A percentile compares a stretch with the other conserved stretches of the same genome.
Conservation (phyloP, 2,329 filamentous ascomycete genomes). For the Sarocladiaceae sp. region DNA sequence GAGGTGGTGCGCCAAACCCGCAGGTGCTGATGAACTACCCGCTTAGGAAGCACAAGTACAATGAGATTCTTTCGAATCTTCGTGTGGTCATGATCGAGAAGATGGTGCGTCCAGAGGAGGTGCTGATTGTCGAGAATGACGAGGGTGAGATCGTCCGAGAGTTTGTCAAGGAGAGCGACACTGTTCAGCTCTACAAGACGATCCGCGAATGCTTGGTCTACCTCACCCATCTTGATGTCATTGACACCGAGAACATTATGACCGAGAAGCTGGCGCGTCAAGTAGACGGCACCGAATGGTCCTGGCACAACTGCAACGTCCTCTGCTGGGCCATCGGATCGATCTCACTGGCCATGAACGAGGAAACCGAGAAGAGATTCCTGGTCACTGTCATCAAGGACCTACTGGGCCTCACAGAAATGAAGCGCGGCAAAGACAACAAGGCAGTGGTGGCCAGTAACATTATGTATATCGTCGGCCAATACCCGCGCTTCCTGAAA, state of each 20-base stretch:
- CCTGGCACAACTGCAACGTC: conserved; percentile 99
- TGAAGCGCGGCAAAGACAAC: conserved; percentile 99
- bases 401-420: conserved; percentile 89
- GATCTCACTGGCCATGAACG: conserved; percentile 98
- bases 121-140: conserved; percentile 98
- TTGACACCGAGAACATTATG: conserved; percentile 98
- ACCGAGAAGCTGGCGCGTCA: conserved; percentile 94
- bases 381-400: conserved; percentile 98
- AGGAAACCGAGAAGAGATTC: conserved; percentile 98
- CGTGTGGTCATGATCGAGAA: conserved; percentile 99
- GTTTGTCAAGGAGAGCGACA: conserved; percentile 98
- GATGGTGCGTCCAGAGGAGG: conserved; percentile 98
- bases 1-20: conserved; percentile 80
- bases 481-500: conserved; percentile 96
- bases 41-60: conserved; percentile 96
- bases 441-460: conserved; percentile 98
- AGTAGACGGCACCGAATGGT: conserved; percentile 95
- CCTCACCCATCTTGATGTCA: conserved; percentile 91
- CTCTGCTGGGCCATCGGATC: conserved; percentile 99
- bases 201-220: conserved; percentile 96
- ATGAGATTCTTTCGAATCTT: conserved; percentile 86
- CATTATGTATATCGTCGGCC: conserved; percentile 99
- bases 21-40: conserved; percentile 82
- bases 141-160: conserved; percentile 98
- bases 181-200: conserved; percentile 98